Evolutionary conservation across 1,139 yeast species (phyloP), one percentile per base, ranked within the genome.

Genomic region (Taiozyma onychis): DNA sequence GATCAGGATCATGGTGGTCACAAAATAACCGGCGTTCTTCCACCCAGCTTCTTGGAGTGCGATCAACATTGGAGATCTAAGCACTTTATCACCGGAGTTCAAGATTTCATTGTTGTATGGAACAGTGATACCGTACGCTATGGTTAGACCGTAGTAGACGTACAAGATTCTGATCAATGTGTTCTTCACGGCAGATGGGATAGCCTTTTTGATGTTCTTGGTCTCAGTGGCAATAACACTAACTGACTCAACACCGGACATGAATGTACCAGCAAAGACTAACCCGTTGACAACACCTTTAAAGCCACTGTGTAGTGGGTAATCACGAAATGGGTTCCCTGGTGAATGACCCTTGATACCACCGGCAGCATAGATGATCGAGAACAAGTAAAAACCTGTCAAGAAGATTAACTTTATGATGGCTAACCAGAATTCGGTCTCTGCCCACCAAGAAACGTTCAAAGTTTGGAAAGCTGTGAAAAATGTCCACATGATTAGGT

Each of bases 51-150:
- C 62, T 27, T 58, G 72, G 51, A 85, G 76, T 32, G 91, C 90
- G 59, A 85, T 76, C 50, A 85, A 87, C 66, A 84, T 83, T 21
- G 93, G 95, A 42, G 89, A 81, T 51, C 83, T 79, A 43, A 75
- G 67, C 6, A 77, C 76, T 48, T 70, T 71, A 27, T 71, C 61
- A 39, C 66, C 62, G 3, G 47, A 32, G 7, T 44, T 48, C 41
- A 57, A 39, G 16, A 28, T 22, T n/a, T 52, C 45, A 35, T 50
- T 45, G 28, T 50, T 49, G 52, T 81, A 81, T 32, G 55, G 50
- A n/a, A 78, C 54, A 80, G 54, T 52, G 48, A 46, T 52, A 55
- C 50, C 55, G 37, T 80, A 80, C 47, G 71, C 66, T 14, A 80
- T 63, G 6, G 82, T 74, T 48, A 79, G 68, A 39, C 84, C 84